phyloP scores from a whole-genome alignment of 1,139 yeast species.

The Magnusiomyces ingens region DNA sequence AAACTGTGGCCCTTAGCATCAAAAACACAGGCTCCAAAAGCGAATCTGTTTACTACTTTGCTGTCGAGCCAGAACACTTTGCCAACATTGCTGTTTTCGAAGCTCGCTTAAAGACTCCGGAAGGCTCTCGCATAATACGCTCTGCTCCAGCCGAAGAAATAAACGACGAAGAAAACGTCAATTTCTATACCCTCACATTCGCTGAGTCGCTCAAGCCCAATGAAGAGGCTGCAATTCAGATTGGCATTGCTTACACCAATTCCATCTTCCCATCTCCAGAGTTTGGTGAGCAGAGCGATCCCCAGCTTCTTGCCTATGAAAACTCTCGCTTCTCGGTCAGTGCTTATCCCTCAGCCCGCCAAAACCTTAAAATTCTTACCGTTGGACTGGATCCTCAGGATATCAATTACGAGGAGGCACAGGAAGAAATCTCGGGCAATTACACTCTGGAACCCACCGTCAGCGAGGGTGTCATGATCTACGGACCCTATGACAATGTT shows the following conservation, averaged over 20 bases:
- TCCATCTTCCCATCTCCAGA: constrained; percentile 57
- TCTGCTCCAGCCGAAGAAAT: constrained; percentile 16
- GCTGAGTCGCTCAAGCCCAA: constrained; percentile 67
- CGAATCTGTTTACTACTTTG: constrained; percentile 48
- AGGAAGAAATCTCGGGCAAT: constrained; percentile 7
- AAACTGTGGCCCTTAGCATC: constrained; percentile 48
- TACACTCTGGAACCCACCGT: background rate
- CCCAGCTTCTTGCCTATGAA: constrained; percentile 52
- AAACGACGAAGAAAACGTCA: constrained; percentile 17
- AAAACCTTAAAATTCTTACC: constrained; percentile 19
- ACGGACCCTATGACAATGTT: constrained; percentile 49
- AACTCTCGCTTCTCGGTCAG: constrained; percentile 54
- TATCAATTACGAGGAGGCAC: constrained; percentile 20
- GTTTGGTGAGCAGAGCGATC: constrained; percentile 50
- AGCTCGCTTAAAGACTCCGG: constrained; percentile 25
- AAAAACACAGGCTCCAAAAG: constrained; percentile 56
- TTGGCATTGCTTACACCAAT: constrained; percentile 49
- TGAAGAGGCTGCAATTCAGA: constrained; percentile 41
- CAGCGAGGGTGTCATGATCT: constrained; percentile 42
- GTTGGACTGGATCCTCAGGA: constrained; percentile 18
- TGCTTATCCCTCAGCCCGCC: constrained; percentile 55
- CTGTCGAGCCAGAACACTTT: constrained; percentile 41
- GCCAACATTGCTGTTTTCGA: constrained; percentile 43
- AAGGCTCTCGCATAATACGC: constrained; percentile 14
- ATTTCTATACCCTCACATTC: constrained; percentile 44